Percentiles rank a stretch among this genome's conserved stretches.
These are phyloP conservation scores for Dactylorhiza incarnata DNA, from an alignment of 106 monocot species.

Conservation along the genomic window DNA sequence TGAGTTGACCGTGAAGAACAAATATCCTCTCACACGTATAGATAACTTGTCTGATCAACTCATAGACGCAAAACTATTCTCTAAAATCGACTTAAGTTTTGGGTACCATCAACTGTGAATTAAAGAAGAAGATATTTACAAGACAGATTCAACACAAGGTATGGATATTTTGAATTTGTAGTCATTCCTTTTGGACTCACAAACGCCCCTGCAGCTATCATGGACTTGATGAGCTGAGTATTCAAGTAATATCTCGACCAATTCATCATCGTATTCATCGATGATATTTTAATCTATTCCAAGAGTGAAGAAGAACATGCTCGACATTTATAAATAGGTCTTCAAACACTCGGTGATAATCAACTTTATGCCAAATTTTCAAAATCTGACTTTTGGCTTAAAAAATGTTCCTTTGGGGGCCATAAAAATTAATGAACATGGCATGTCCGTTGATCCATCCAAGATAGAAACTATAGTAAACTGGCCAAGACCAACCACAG, in stretches of 20 bases:
- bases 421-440: too few relatives aligned
- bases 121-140: not conserved
- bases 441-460: too few relatives aligned
- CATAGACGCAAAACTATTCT: not conserved
- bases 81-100: not conserved
- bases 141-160: not conserved
- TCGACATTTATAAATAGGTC: not conserved
- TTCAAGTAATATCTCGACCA: not conserved
- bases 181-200: not conserved
- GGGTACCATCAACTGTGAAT: not conserved
- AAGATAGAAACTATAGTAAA: not conserved
- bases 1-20: not conserved
- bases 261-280: not conserved
- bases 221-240: not conserved
- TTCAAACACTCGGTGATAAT: not conserved
- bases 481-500: not conserved
- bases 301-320: not conserved
- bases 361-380: not conserved
- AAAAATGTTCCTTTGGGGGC: too few relatives aligned
- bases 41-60: not conserved
- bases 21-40: not conserved
- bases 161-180: not conserved
- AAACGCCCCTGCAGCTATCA: not conserved
- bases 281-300: not conserved
- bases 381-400: too few relatives aligned